Base-by-base conservation (phyloP, 108 stramenopile species). In the Nitzschia sp. region DNA sequence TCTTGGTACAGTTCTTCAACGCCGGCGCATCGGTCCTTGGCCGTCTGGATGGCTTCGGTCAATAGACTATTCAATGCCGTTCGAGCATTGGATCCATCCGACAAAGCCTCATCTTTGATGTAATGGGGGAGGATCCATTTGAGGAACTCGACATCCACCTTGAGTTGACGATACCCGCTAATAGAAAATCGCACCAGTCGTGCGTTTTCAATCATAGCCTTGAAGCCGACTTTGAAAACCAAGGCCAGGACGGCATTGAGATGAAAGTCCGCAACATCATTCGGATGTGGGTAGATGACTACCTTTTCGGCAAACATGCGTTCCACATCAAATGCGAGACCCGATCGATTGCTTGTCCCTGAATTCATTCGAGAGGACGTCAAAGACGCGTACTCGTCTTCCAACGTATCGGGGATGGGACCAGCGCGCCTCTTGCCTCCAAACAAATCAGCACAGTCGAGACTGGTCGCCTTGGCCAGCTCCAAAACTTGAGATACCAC, bases 221-320 rank as follows among this genome's bases (percentile, higher is more conserved):
- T 76, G 53, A 90, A 71, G 9, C 85, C 84, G 19, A 91, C 80
- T 36, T 80, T 78, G 22, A 94, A 64, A 26, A 85, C 61, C 8
- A 77, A 62, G 22, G 80, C 72, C 6, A 94, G 63, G 21, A 94
- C 77, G 3, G 73, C 60, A 71, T 85, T 86, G 22, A 85, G 68
- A 16, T 73, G 72, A 64, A 88, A 85, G 31, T 77, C 81, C 11
- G 79, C 15, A 25, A 70, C 36, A 9, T 80, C 75, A 32, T 71
- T 78, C 11, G 88, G 75, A 73, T 89, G 86, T 2, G 88, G 86
- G 52, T 77, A 85, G 17, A 87, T 69, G 33, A 66, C 61, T 38
- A 81, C 69, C 58, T 89, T 91, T 65, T 89, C 87, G 36, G 75
- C 81, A 66, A 94, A 92, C 88, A 94, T 91, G 30, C 93, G 82